Base-by-base conservation (phyloP, 495 filamentous ascomycete genomes). In the Talaromyces trachyspermus region DNA sequence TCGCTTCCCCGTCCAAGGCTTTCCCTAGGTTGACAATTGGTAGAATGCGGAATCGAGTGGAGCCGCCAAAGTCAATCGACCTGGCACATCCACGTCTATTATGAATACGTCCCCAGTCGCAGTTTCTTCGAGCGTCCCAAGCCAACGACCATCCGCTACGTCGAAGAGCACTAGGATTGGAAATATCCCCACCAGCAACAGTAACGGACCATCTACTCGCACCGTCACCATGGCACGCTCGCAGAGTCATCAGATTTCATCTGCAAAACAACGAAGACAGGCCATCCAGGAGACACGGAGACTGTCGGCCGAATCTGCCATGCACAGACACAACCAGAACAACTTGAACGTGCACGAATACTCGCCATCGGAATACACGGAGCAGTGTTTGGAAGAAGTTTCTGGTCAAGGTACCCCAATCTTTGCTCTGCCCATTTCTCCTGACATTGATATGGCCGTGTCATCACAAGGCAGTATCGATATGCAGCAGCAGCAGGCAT, bases 1-100 rank as follows among this genome's bases (percentile, higher is more conserved):
- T 54, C 47, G 46, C 36, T 50, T 19, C 41, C 10, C 20, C 30
- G 50, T 52, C 57, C 48, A 38, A 52, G 50, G 54, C 57, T 26
- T 62, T 61, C 57, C 68, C 66, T 65, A 68, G 29, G 26, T 71
- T 73, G 65, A 71, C 65, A 65, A 54, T 65, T 70, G 58, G 61
- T 62, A 73, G 70, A 70, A 62, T 64, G 62, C 70, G 64, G 70
- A 73, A 51, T 54, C 39, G 18, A 25, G 22, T 27, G 17, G n/a
- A n/a, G n/a, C n/a, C n/a, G n/a, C n/a, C n/a, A n/a, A n/a, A n/a
- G n/a, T n/a, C n/a, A 46, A 46, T 20, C 44, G 30, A 35, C 8
- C 18, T 37, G 33, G 33, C 33, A 37, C 33, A 37, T 37, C 33
- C 33, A 17, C 19, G 7, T 17, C 33, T 37, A 9, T 37, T 12